Base-by-base conservation (phyloP, 2,329 filamentous ascomycete genomes). In the Furcasterigmium furcatum region DNA sequence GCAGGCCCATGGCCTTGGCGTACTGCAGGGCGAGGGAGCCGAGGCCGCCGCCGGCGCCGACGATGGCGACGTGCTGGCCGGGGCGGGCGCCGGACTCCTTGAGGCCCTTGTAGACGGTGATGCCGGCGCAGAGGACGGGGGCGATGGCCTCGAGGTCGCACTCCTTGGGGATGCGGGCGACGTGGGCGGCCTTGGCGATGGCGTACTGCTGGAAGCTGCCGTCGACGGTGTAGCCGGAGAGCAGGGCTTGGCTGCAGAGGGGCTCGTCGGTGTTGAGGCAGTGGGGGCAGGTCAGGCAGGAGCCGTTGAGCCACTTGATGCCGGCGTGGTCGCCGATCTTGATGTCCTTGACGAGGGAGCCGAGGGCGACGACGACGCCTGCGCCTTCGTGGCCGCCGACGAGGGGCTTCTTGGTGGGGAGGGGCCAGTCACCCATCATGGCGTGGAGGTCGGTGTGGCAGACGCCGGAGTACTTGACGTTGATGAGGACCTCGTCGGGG, bases 201-300 rank as follows among this genome's bases (percentile, higher is more conserved):
- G 80, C 82, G 73, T 95, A 96, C 74, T 96, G 84, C 74, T 96
- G 91, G 79, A 96, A 96, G 35, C 85, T 84, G 25, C 91, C 91
- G 64, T 96, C 88, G 62, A 96, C 90, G 5, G 89, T 95, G 78
- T 95, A 96, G 46, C 92, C 92, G 1, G 90, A 95, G 34, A 96
- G 80, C 29, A 79, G 71, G 21, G 88, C 82, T 48, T 87, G 73
- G 14, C 78, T 67, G 72, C 92, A 97, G 6, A 96, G 84, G 3
- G 89, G 85, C 72, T 96, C 91, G 56, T 95, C 87, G 40, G 80
- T 67, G 56, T 83, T 77, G 62, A 86, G 83, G 74, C 91, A 96
- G 78, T 88, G 95, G 56, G 82, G 77, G 73, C 91, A 97, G 53
- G 76, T 67, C 51, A 95, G 74, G 69, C 92, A 96, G 39, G 87